Percentiles rank a stretch among this genome's conserved stretches.
Evolutionary conservation across 2,329 filamentous ascomycete genomes (phyloP).

Genomic region (Cladosporium velox): DNA sequence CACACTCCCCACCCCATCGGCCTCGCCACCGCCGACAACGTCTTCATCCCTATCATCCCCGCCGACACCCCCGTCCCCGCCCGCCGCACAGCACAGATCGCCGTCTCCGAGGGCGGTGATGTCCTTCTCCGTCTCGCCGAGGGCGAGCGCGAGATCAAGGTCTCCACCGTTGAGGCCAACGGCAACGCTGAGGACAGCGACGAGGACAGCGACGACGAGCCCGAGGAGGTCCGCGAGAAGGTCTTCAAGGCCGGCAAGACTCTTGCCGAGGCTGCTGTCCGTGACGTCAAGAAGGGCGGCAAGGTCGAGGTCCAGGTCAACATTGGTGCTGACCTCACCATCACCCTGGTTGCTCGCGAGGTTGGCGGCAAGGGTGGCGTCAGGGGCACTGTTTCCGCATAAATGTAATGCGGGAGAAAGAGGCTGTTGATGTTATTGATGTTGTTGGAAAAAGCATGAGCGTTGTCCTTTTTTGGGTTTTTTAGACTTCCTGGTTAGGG

Average conservation of each 20-base stretch:
- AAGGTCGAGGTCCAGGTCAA: constrained; percentile 96
- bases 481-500: constrained; percentile 7
- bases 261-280: constrained; percentile 83
- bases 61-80: constrained; percentile 89
- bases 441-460: constrained; percentile 4
- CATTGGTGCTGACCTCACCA: constrained; percentile 74
- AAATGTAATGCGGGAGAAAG: background rate
- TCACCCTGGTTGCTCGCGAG: constrained; percentile 80
- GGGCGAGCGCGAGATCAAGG: constrained; percentile 86
- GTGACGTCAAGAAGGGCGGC: constrained; percentile 78
- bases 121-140: constrained; percentile 87
- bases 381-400: constrained; percentile 52
- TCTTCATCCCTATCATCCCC: constrained; percentile 78
- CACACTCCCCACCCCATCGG: constrained; percentile 89
- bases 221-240: constrained; percentile 85
- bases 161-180: constrained; percentile 77
- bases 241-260: constrained; percentile 84
- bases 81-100: constrained; percentile 77
- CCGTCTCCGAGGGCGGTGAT: constrained; percentile 77
- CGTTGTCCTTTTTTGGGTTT: background rate
- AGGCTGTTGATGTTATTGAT: background rate
- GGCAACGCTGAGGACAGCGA: constrained; percentile 63
- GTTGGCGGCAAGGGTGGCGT: constrained; percentile 86
- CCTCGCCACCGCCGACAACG: constrained; percentile 66
- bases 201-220: constrained; percentile 69